Evolutionary conservation across 2,329 filamentous ascomycete genomes (phyloP).

Genomic region (Aureobasidium sp.): DNA sequence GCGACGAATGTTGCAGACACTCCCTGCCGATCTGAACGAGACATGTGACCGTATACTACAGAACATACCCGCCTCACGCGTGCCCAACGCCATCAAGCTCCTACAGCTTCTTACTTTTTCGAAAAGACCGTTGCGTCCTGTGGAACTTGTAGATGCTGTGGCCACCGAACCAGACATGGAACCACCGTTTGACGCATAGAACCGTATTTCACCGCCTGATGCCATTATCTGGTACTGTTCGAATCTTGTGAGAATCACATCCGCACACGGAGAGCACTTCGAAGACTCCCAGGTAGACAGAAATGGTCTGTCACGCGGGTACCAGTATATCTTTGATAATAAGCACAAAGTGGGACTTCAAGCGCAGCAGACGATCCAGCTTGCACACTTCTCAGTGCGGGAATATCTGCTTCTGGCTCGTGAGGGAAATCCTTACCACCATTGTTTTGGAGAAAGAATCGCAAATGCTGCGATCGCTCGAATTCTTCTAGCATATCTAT

Average conservation of each 20-base stretch:
- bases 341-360: no score
- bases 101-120: background rate
- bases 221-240: background rate
- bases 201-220: background rate
- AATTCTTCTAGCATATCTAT: background rate
- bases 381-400: background rate
- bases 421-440: background rate
- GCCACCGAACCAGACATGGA: background rate
- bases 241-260: background rate
- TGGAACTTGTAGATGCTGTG: background rate
- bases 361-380: no score
- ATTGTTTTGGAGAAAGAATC: background rate
- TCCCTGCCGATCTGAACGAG: background rate
- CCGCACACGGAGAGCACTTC: no score
- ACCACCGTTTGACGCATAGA: background rate
- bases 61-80: slow-evolving; percentile 1
- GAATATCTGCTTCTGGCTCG: background rate
- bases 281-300: no score
- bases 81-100: slow-evolving; percentile 13
- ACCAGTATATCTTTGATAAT: no score
- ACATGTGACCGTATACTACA: background rate
- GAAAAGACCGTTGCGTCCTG: background rate
- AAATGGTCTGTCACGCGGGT: no score
- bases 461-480: background rate
- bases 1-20: background rate